Conservation (phyloP, 192 early-diverging fungal genomes). For the Chytriomyces hyalinus region DNA sequence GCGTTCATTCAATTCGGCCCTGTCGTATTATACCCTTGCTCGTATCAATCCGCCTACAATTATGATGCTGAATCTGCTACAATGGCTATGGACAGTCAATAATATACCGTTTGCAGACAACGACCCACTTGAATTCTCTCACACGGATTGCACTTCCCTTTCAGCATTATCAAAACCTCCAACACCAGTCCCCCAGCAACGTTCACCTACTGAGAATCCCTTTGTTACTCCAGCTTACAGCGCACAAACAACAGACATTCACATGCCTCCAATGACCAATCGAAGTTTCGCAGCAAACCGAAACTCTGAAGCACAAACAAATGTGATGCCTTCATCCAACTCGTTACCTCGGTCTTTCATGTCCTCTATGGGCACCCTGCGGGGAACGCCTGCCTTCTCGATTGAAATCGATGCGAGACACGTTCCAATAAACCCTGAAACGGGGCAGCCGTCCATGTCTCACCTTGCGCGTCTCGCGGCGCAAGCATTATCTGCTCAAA, state of each 20-base stretch:
- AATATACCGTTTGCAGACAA: slow-evolving; percentile 5
- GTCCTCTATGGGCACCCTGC: background rate
- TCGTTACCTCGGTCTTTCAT: background rate
- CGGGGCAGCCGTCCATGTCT: background rate
- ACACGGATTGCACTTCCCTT: slow-evolving; percentile 5
- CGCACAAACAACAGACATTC: too few species aligned
- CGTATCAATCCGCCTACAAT: slow-evolving; percentile 14
- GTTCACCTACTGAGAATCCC: background rate
- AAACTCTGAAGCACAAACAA: background rate
- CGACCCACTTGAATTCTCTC: slow-evolving; percentile 21
- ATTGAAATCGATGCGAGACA: background rate
- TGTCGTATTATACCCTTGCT: background rate
- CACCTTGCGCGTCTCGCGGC: background rate
- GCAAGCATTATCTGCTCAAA: background rate
- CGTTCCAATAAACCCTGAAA: background rate
- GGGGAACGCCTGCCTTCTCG: background rate
- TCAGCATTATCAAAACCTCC: background rate
- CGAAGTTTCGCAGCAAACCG: background rate
- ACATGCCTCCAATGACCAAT: background rate
- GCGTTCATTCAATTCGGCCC: slow-evolving; percentile 9
- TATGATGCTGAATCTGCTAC: background rate
- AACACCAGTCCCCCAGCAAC: background rate
- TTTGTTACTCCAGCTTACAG: too few species aligned
- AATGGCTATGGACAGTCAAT: slow-evolving; percentile 32
- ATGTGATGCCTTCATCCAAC: background rate